These are phyloP conservation scores for Climacium dendroides DNA, from an alignment of 225 moss, liverwort and hornwort species.

Conservation along the genomic window DNA sequence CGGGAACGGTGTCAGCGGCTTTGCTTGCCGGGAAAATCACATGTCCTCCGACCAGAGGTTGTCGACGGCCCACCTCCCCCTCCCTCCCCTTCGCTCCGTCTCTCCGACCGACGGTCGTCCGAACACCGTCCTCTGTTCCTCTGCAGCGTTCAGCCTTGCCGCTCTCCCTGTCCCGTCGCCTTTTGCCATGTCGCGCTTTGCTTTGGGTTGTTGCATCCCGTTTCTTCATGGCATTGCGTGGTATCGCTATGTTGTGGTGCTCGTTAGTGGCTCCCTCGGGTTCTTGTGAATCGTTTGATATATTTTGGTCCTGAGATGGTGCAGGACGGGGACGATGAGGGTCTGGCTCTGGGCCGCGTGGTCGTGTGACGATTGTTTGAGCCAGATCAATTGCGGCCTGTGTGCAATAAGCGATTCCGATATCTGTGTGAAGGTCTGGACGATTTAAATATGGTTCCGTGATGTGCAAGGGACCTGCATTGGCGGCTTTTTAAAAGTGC, in stretches of 20 bases:
- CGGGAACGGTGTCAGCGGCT: slow-evolving; percentile 22
- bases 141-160: not conserved
- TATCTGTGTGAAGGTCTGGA: not conserved
- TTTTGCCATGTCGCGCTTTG: not conserved
- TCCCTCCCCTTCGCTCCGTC: no score
- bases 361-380: not conserved
- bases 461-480: slow-evolving; percentile 11
- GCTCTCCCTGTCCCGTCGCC: not conserved
- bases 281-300: not conserved
- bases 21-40: slow-evolving; percentile 35
- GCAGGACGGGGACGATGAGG: slow-evolving; percentile 9
- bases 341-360: not conserved
- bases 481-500: not conserved
- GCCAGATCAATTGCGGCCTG: slow-evolving; percentile 14
- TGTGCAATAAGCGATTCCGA: not conserved
- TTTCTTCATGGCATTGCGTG: slow-evolving; percentile 3
- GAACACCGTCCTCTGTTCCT: not conserved
- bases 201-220: not conserved
- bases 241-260: not conserved
- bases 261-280: not conserved
- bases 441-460: not conserved
- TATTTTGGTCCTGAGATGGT: slow-evolving; percentile 1
- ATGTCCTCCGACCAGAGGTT: not conserved
- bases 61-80: rapidly evolving
- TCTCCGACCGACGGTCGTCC: not conserved